Base-by-base conservation (phyloP, 495 filamentous ascomycete species). In the Cercophora newfieldiana region DNA sequence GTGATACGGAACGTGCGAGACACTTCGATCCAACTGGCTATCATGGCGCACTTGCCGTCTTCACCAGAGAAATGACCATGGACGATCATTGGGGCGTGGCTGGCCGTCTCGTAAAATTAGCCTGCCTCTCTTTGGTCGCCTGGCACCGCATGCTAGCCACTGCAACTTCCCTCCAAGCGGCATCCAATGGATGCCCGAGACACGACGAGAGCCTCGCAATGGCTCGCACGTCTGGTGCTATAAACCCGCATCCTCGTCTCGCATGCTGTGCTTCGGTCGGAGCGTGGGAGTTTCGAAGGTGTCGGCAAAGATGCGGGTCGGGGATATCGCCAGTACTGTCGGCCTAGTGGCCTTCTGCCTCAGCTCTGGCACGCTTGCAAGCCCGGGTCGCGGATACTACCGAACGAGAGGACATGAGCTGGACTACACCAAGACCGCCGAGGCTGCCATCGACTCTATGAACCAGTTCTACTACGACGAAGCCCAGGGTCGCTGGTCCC, bases 401-500 rank as follows among this genome's bases (percentile, higher is more conserved):
- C 22, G 25, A 30, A 19, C 44, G 8, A 24, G 37, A 22, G 28
- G 58, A 1, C 56, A 26, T 54, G 57, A 22, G 30, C 18, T 72
- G 10, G 54, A 71, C 57, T 21, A 56, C 26, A 68, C 58, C 8
- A 44, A 53, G 26, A 48, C 66, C 8, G 63, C 74, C 16, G 66
- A 68, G 54, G 68, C 66, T 7, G 74, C 79, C 49, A 75, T 82
- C 28, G 68, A 78, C 14, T 65, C 78, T 48, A 74, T 82, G 75
- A 82, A 80, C 69, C 29, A 22, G 7, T 73, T 79, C 61, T 78
- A 78, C 61, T 70, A 79, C 63, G 8, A 66, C 1, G 62, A 66
- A 2, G 69, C 12, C 12, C 37, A 74, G 1, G 75, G 74, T 16
- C 76, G 77, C 7, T 82, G 79, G 78, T 73, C 76, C 1, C 66